Percentiles rank a stretch among this genome's conserved stretches.
phyloP scores from a whole-genome alignment of 352 stramenopile genomes.

The Elongisporangium undulatum region DNA sequence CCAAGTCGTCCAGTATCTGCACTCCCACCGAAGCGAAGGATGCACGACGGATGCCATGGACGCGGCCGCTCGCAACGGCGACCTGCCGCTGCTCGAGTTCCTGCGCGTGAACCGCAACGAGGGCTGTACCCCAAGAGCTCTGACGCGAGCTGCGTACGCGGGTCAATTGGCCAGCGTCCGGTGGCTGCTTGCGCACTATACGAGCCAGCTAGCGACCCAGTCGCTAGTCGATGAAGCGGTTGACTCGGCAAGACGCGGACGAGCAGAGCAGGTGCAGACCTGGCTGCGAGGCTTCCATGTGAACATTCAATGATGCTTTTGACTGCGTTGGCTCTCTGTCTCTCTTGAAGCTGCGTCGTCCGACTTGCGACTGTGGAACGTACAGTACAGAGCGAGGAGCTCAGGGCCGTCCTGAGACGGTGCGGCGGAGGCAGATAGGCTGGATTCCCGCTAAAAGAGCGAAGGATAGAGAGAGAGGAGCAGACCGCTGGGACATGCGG shows the following conservation, averaged over 20 bases:
- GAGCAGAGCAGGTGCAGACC: conserved; percentile 23
- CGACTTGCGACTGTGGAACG: background rate
- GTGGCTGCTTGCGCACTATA: conserved; percentile 21
- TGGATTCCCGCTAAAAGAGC: background rate
- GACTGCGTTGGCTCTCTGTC: background rate
- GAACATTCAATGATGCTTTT: conserved; percentile 1
- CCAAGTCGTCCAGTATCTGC: conserved; percentile 34
- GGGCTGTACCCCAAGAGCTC: conserved; percentile 17
- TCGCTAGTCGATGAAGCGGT: conserved; percentile 13
- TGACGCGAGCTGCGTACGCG: conserved; percentile 21
- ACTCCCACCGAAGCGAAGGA: conserved; percentile 22
- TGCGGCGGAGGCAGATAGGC: background rate
- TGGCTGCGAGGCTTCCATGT: conserved; percentile 17
- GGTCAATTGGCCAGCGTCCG: conserved; percentile 27
- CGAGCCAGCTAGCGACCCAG: conserved; percentile 15
- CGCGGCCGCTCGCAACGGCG: conserved; percentile 29
- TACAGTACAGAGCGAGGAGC: no score
- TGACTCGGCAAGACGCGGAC: conserved; percentile 16
- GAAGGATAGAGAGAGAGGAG: background rate
- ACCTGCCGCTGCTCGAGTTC: conserved; percentile 28
- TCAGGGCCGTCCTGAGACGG: background rate
- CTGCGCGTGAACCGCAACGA: conserved; percentile 19
- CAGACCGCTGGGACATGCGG: background rate
- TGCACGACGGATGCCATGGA: conserved; percentile 46
- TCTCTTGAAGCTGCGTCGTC: conserved; percentile 1